Evolutionary conservation across 2,329 filamentous ascomycete species (phyloP).

Genomic region (Clarireedia paspali): DNA sequence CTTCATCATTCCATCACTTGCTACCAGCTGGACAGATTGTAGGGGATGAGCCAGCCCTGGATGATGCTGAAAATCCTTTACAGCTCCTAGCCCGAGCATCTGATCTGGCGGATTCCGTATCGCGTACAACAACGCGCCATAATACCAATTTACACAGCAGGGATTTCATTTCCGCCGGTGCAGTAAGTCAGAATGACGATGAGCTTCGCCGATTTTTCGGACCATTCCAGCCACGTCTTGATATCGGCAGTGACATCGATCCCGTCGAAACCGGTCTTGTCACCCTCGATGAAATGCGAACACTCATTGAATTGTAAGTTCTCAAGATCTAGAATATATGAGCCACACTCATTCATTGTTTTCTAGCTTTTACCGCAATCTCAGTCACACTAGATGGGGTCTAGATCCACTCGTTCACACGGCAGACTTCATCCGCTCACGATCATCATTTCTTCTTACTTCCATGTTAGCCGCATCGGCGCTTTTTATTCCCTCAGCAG

Average conservation of each 20-base stretch:
- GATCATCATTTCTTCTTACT: conserved; percentile 65
- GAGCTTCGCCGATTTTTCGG: conserved; percentile 60
- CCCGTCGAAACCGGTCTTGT: conserved; percentile 64
- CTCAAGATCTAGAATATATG: not conserved
- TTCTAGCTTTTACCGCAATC: conserved; percentile 56
- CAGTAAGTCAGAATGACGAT: conserved; percentile 22
- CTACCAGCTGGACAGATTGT: not conserved
- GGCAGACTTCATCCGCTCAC: conserved; percentile 54
- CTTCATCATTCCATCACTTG: not conserved
- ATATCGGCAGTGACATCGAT: conserved; percentile 57
- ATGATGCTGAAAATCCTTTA: conserved; percentile 68
- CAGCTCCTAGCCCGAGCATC: conserved; percentile 67
- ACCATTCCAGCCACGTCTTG: conserved; percentile 53
- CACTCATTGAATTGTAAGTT: conserved; percentile 56
- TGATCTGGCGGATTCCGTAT: conserved; percentile 39
- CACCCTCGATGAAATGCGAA: conserved; percentile 55
- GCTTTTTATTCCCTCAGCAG: conserved; percentile 56
- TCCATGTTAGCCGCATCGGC: conserved; percentile 63
- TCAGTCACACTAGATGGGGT: conserved; percentile 68
- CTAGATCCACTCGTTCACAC: conserved; percentile 62
- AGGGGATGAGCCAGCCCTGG: conserved; percentile 51
- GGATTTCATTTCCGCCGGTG: not conserved
- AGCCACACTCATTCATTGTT: conserved; percentile 1
- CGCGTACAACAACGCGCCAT: conserved; percentile 3
- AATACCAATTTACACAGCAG: not conserved